A percentile compares a stretch with the other conserved stretches of the same genome.
phyloP scores from a whole-genome alignment of 2,329 filamentous ascomycete species.

The Penicillium frequentans region DNA sequence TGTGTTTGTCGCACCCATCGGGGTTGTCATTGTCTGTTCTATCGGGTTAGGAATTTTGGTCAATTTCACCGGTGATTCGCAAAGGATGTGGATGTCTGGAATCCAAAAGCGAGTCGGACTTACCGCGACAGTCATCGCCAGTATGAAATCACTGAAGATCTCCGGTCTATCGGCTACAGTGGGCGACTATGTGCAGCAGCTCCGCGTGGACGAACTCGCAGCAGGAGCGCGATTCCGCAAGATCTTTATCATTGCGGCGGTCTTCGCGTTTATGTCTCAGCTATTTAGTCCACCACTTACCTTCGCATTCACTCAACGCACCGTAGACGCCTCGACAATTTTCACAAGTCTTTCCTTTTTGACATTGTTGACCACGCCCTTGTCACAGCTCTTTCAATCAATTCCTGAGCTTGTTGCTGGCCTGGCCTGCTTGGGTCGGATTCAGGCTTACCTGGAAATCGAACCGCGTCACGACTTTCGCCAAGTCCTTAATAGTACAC shows the following conservation, averaged over 20 bases:
- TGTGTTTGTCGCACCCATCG: constrained; percentile 7
- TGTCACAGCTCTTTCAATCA: neutral
- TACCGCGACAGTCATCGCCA: constrained; percentile 32
- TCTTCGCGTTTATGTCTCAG: constrained; percentile 14
- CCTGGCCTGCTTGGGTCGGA: neutral
- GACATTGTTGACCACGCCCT: constrained; percentile 1
- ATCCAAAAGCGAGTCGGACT: constrained; percentile 29
- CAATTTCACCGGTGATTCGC: constrained; percentile 22
- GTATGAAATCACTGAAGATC: constrained; percentile 44
- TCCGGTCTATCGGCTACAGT: constrained; percentile 36
- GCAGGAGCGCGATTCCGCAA: constrained; percentile 29
- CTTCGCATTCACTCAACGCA: neutral
- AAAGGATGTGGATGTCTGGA: constrained; percentile 17
- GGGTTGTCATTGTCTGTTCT: constrained; percentile 16
- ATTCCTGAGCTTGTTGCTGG: neutral
- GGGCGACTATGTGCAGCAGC: constrained; percentile 30
- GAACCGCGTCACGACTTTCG: neutral
- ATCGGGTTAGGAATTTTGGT: constrained; percentile 19
- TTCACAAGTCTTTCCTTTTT: constrained; percentile 29
- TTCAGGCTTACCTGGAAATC: neutral
- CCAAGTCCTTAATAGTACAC: neutral
- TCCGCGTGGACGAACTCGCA: constrained; percentile 37
- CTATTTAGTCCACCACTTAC: constrained; percentile 1
- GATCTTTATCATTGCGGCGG: constrained; percentile 13
- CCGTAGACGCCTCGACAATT: constrained; percentile 13